These are phyloP conservation scores for carrot (Daucus carota) DNA, from an alignment of 129 eudicot species.

Conservation along the genomic window DH1_v3.0 NC_030385.2:35484001-35484500, in stretches of 20 bases:
- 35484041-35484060: background rate
- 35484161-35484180: background rate
- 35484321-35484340: background rate
- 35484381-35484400: background rate
- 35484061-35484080: conserved; percentile 40
- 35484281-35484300: background rate
- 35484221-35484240: background rate
- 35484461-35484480: conserved; percentile 21
- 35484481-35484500: conserved; percentile 26
- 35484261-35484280: background rate
- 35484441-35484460: conserved; percentile 37
- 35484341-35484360: background rate
- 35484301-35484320: background rate
- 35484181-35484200: background rate
- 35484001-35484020: background rate
- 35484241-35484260: too few relatives aligned
- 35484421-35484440: background rate
- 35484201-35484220: background rate
- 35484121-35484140: conserved; percentile 38
- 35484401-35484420: background rate
- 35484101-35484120: conserved; percentile 47
- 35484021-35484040: background rate
- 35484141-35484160: background rate
- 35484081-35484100: conserved; percentile 51
- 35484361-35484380: background rate